These are phyloP conservation scores for Euphrasia confusa DNA, from an alignment of 257 asterid species.

Conservation along the genomic window DNA sequence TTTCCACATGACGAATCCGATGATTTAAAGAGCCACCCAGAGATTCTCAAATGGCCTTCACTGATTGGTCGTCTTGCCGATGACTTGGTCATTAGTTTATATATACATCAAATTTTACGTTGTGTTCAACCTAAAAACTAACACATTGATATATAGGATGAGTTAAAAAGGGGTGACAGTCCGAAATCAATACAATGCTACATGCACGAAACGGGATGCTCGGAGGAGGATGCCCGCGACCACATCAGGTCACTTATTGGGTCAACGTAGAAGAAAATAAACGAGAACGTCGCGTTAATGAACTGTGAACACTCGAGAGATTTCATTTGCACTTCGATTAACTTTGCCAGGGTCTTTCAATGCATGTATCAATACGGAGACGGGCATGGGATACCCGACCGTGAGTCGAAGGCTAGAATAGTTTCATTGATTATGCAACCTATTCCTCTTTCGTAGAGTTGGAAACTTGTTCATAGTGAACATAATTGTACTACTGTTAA, in stretches of 20 bases:
- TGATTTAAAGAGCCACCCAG: slow-evolving; percentile 19
- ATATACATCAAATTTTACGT: no score
- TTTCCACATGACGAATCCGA: slow-evolving; percentile 23
- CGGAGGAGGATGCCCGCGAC: slow-evolving; percentile 27
- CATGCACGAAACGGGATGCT: slow-evolving; percentile 27
- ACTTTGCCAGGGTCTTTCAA: slow-evolving; percentile 22
- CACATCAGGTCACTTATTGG: slow-evolving; percentile 17
- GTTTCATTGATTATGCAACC: slow-evolving; percentile 18
- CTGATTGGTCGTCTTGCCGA: slow-evolving; percentile 13
- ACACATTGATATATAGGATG: slow-evolving; percentile 16
- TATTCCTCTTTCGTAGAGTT: slow-evolving; percentile 17
- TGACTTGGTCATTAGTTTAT: no score
- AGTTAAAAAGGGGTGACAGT: slow-evolving; percentile 6
- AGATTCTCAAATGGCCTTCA: no score
- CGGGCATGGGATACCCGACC: slow-evolving; percentile 23
- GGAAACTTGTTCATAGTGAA: no score
- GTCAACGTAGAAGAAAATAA: slow-evolving; percentile 32
- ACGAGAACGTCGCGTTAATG: slow-evolving; percentile 22
- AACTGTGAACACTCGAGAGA: slow-evolving; percentile 16
- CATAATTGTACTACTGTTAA: no score
- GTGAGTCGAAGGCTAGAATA: slow-evolving; percentile 19
- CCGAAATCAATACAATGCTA: slow-evolving; percentile 33
- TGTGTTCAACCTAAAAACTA: no score
- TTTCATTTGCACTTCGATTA: slow-evolving; percentile 19
- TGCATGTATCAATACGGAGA: slow-evolving; percentile 17